Percentiles rank a stretch among this genome's conserved stretches.
Conservation (phyloP, 257 asterid species). For the Scutellaria barbata region DNA sequence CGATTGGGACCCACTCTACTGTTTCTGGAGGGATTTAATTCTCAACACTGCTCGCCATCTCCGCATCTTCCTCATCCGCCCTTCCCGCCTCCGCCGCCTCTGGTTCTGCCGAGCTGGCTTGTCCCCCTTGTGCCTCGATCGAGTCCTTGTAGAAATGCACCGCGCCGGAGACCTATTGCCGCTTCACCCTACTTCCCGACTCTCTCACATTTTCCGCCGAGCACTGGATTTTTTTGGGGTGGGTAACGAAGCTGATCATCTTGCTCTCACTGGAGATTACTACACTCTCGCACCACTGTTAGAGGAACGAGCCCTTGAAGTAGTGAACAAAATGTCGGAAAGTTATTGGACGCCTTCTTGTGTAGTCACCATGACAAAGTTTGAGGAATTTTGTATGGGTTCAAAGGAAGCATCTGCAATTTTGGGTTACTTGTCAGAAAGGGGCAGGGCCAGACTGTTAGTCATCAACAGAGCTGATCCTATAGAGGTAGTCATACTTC, state of each 20-base stretch:
- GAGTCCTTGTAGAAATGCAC: constrained; percentile 74
- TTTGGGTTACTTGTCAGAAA: constrained; percentile 62
- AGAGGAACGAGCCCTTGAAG: constrained; percentile 69
- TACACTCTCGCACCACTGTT: constrained; percentile 55
- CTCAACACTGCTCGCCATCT: constrained; percentile 68
- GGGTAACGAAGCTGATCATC: constrained; percentile 21
- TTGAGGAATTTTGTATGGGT: constrained; percentile 66
- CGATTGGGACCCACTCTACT: constrained; percentile 78
- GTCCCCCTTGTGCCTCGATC: constrained; percentile 76
- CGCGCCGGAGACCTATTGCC: constrained; percentile 66
- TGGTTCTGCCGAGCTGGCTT: constrained; percentile 76
- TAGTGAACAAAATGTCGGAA: constrained; percentile 57
- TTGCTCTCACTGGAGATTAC: constrained; percentile 48
- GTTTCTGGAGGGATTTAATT: constrained; percentile 81
- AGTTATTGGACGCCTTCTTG: constrained; percentile 76
- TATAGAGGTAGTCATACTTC: constrained; percentile 53
- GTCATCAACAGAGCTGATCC: constrained; percentile 46
- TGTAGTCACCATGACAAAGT: constrained; percentile 65
- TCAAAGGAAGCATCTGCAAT: constrained; percentile 64
- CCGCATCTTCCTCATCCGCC: constrained; percentile 58
- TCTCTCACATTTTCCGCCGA: constrained; percentile 55
- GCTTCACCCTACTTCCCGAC: constrained; percentile 40
- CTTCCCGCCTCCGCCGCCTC: constrained; percentile 51
- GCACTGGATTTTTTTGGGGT: constrained; percentile 46
- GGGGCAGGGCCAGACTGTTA: constrained; percentile 57